These are phyloP conservation scores for Aegilops speltoides DNA, from an alignment of 176 grass and related monocot species.

Conservation along the genomic window DNA sequence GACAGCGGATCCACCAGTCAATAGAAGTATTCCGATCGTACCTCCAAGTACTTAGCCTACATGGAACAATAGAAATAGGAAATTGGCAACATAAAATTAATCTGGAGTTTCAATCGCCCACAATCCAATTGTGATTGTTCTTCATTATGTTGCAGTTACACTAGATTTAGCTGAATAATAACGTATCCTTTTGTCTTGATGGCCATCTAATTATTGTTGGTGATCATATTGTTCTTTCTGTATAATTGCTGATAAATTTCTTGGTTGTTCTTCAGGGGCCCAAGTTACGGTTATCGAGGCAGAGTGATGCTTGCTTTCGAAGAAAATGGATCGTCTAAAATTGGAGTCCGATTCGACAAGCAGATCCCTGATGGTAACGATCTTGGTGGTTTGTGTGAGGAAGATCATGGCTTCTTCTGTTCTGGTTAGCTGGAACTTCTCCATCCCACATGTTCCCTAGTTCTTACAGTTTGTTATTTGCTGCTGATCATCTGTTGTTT, in stretches of 20 bases:
- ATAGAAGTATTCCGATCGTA: background rate
- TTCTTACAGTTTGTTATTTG: slow-evolving; percentile 31
- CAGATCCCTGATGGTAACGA: slow-evolving; percentile 94
- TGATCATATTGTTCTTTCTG: background rate
- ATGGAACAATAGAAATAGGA: background rate
- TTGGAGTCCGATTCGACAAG: slow-evolving; percentile 97
- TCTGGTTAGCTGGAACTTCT: slow-evolving; percentile 60
- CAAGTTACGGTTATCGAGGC: slow-evolving; percentile 82
- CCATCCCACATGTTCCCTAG: slow-evolving; percentile 7
- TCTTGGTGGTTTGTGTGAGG: slow-evolving; percentile 96
- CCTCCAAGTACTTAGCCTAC: background rate
- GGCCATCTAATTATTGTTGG: background rate
- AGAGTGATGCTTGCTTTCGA: slow-evolving; percentile 96
- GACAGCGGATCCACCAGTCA: background rate
- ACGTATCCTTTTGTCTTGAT: slow-evolving; percentile 7
- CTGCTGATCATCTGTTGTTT: slow-evolving; percentile 25
- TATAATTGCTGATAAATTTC: slow-evolving; percentile 2
- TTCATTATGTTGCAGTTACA: background rate
- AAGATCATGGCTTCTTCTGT: slow-evolving; percentile 98
- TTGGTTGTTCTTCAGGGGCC: slow-evolving; percentile 62
- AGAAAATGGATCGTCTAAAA: slow-evolving; percentile 93
- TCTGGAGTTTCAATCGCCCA: background rate
- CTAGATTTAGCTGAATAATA: background rate
- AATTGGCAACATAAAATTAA: background rate
- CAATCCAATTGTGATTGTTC: background rate